Evolutionary conservation across 768 basidiomycete species (phyloP).

Genomic region (Lactarius quietus): DNA sequence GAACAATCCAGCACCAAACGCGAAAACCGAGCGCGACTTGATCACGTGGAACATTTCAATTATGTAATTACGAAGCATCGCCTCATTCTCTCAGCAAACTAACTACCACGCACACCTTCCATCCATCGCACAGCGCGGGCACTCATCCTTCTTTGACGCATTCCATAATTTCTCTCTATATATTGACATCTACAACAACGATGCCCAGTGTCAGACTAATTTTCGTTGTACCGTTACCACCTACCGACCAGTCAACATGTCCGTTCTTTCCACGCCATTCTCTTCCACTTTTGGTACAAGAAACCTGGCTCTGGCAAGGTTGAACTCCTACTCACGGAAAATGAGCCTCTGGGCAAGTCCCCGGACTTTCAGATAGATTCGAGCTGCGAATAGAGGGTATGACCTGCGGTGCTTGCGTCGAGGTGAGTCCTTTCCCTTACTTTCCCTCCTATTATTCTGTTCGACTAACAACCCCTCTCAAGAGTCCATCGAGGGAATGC

Average conservation of each 20-base stretch:
- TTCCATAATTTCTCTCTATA: background rate
- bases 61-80: background rate
- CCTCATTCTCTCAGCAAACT: too few relatives aligned
- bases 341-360: slow-evolving; percentile 32
- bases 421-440: slow-evolving; percentile 48
- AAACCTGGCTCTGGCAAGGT: slow-evolving; percentile 29
- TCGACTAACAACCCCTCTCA: slow-evolving; percentile 30
- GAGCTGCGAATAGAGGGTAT: slow-evolving; percentile 85
- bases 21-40: background rate
- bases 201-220: background rate
- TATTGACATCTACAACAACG: background rate
- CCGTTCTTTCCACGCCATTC: slow-evolving; percentile 17
- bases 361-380: slow-evolving; percentile 47
- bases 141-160: background rate
- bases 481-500: slow-evolving; percentile 79
- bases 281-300: slow-evolving; percentile 14
- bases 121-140: slow-evolving; percentile 5
- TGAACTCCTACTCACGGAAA: slow-evolving; percentile 30
- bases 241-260: background rate
- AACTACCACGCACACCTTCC: background rate
- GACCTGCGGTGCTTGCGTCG: slow-evolving; percentile 87
- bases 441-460: background rate
- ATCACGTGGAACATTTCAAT: background rate
- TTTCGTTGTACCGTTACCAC: background rate
- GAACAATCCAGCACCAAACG: background rate